Base-by-base conservation (phyloP, 768 basidiomycete species). In the Sporobolomyces phaffii region DNA sequence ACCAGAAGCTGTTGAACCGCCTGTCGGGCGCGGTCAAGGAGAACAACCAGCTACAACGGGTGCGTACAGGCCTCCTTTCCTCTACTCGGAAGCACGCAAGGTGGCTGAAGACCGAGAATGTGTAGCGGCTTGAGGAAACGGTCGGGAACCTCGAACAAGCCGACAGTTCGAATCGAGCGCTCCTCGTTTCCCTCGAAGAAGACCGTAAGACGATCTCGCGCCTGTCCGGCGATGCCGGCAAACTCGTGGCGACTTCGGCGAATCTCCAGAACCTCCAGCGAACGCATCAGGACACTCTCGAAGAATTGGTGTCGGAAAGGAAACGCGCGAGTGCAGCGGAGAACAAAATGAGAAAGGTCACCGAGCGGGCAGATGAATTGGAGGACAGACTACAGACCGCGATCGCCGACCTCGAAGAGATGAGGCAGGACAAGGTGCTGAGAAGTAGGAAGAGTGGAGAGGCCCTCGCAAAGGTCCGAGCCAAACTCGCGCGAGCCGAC, bases 61-160 rank as follows among this genome's bases (percentile, higher is more conserved):
- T 85, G 33, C 62, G 60, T 51, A 43, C 44, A 9, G 17, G 15
- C 36, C 26, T 36, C 29, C 40, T 51, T 48, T 20, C 26, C 17
- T 8, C 47, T 24, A 24, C 38, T 9, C 38, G 7, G 7, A 3
- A 43, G 14, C 41, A 24, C 22, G 17, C 28, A 5, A 5, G 9
- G 22, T n/a, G 4, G n/a, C 40, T 34, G 41, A 58, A 43, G 41
- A n/a, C 5, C 26, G 2, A 14, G 17, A 29, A 10, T 9, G 11
- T 29, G 13, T 62, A 92, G 89, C 84, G 87, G 38, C 80, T 91
- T 38, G 86, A 85, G 10, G 87, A 90, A 75, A 86, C 89, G 22
- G 79, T 90, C 22, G 81, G 90, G 47, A 88, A 90, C 75, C 88
- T 83, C 58, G 91, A 94, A 77, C 83, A 90, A 38, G 82, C 86